Evolutionary conservation across 2,329 filamentous ascomycete species (phyloP), one percentile per base, ranked within the genome.

Genomic region (Fusarium musae): DNA sequence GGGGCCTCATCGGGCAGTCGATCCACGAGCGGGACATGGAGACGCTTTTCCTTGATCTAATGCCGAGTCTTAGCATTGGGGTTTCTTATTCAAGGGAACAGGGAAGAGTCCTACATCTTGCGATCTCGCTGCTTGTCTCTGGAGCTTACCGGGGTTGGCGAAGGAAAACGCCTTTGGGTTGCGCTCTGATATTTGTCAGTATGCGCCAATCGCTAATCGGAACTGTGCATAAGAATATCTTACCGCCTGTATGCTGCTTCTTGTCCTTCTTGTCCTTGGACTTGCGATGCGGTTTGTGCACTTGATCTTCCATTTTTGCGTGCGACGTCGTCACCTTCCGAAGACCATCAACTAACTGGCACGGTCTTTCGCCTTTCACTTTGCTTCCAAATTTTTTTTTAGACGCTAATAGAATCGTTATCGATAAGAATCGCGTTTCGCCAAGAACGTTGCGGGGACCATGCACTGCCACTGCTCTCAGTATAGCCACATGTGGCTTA

Each of bases 1-100:
- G 96, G 95, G 21, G 96, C 93, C 85, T 98, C 96, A 83, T 98
- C 96, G 74, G 96, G 96, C 34, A 98, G 87, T 76, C 97, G 92
- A 86, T 99, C 96, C 84, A 98, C 93, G 81, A 97, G 93, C 49
- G 96, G 96, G 23, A 99, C 96, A 87, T 99, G 97, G 43, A 98
- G 88, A 67, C 96, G 91, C 84, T 97, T 98, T 84, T 99, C 97
- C 88, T 94, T 96, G 83, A 97, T 91, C 93, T 95, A 66, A 28
- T 60, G 26, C 32, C 32, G 10, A 60, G 12, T 52, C 59, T 82
- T 60, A 84, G 78, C 43, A 75, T 69, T 13, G 17, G 10, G 23
- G 11, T 21, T 40, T 9, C 12, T 13, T 40, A 11, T 4, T 5
- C 2, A 34, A 72, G 17, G 12, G n/a, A 15, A 16, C 15, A 19